These are phyloP conservation scores for Marchantia polymorpha DNA, from an alignment of 225 moss, liverwort and hornwort species.

Conservation along the genomic window DNA sequence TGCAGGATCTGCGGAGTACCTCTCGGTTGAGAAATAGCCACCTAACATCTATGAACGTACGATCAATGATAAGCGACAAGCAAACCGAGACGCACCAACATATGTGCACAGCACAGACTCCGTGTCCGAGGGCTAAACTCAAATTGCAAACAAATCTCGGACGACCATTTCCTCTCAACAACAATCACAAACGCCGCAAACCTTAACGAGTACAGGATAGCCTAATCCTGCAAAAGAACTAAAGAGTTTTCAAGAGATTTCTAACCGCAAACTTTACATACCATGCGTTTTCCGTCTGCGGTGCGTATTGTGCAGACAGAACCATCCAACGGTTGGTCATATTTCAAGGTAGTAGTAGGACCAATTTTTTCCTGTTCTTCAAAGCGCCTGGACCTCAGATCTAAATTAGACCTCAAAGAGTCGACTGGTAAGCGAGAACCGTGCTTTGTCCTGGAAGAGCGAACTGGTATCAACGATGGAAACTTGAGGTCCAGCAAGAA, in stretches of 20 bases:
- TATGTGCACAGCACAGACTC: neutral
- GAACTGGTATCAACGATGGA: conserved; percentile 27
- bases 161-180: neutral
- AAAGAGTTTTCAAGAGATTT: neutral
- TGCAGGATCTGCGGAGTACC: neutral
- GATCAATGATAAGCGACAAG: neutral
- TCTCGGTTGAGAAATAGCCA: neutral
- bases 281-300: conserved; percentile 35
- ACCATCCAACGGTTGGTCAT: conserved; percentile 6
- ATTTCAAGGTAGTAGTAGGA: neutral
- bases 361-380: neutral
- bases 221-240: neutral
- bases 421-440: neutral
- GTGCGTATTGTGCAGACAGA: conserved; percentile 33
- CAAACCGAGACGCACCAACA: neutral
- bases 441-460: conserved; percentile 12
- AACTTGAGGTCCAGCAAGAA: conserved; percentile 30
- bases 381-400: neutral
- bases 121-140: neutral
- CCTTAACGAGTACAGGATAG: neutral
- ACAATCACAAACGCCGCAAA: neutral
- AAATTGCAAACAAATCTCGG: neutral
- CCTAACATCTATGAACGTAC: neutral
- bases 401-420: neutral
- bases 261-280: neutral